These are phyloP conservation scores for Astragalus membranaceus DNA, from an alignment of 306 rosid genomes.

Conservation along the genomic window DNA sequence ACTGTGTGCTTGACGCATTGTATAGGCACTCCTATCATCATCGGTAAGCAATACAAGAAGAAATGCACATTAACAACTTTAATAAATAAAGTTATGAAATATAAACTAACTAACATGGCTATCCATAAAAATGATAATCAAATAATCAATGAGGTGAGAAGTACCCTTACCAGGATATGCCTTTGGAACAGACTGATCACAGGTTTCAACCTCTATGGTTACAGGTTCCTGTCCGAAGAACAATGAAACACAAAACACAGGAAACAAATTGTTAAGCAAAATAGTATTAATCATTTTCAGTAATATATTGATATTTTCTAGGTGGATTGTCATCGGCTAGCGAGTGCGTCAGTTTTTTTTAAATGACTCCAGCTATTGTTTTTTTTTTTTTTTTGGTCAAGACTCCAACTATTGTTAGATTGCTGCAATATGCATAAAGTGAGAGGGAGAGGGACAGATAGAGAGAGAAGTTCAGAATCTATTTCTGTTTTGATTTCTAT, in stretches of 20 bases:
- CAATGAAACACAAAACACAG: background rate
- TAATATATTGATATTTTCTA: slow-evolving; percentile 41
- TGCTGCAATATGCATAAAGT: too few relatives aligned
- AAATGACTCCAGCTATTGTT: slow-evolving; percentile 90
- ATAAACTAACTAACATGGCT: background rate
- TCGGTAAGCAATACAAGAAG: slow-evolving; percentile 42
- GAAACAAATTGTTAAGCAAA: background rate
- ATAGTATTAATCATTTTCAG: background rate
- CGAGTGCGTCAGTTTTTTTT: slow-evolving; percentile 89
- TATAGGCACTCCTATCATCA: slow-evolving; percentile 51
- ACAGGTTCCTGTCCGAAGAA: slow-evolving; percentile 49
- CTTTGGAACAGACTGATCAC: slow-evolving; percentile 83
- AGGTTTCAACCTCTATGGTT: slow-evolving; percentile 87
- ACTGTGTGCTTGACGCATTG: slow-evolving; percentile 33
- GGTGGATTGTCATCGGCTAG: slow-evolving; percentile 69
- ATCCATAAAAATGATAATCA: background rate
- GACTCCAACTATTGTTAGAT: too few relatives aligned
- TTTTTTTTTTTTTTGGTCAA: too few relatives aligned
- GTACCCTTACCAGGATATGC: slow-evolving; percentile 83
- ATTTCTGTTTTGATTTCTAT: too few relatives aligned
- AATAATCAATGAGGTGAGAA: slow-evolving; percentile 13
- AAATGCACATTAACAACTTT: slow-evolving; percentile 12
- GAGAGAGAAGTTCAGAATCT: too few relatives aligned
- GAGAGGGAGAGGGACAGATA: too few relatives aligned
- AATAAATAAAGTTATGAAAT: background rate